Evolutionary conservation across 2,329 filamentous ascomycete species (phyloP).

Genomic region (Microcyclospora tardicrescens): DNA sequence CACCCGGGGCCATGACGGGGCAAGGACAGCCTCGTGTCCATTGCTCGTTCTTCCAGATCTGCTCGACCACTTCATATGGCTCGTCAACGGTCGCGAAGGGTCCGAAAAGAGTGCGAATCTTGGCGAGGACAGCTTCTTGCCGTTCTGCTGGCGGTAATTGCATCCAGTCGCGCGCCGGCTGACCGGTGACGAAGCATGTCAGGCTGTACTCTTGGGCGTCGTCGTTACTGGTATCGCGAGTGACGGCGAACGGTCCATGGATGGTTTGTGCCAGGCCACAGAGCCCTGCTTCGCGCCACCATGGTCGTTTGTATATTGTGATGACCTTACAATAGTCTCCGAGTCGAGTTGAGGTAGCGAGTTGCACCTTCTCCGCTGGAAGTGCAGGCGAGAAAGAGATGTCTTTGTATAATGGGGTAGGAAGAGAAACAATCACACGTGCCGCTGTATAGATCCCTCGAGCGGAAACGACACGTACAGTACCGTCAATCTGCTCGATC

Average conservation of each 20-base stretch:
- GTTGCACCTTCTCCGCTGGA: conserved; percentile 26
- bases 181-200: conserved; percentile 32
- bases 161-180: conserved; percentile 26
- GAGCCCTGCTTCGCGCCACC: conserved; percentile 34
- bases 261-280: conserved; percentile 35
- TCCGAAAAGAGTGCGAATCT: conserved; percentile 23
- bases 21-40: conserved; percentile 20
- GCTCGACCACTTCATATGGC: conserved; percentile 19
- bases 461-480: conserved; percentile 16
- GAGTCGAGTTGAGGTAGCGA: conserved; percentile 9
- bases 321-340: conserved; percentile 43
- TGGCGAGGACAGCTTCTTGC: conserved; percentile 21
- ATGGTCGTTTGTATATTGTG: conserved; percentile 32
- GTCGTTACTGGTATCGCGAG: conserved; percentile 32
- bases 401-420: conserved; percentile 32
- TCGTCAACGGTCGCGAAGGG: conserved; percentile 17
- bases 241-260: conserved; percentile 33
- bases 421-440: conserved; percentile 38
- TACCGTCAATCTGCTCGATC: conserved; percentile 7
- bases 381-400: conserved; percentile 39
- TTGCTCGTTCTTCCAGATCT: conserved; percentile 17
- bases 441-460: conserved; percentile 24
- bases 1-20: conserved; percentile 14
- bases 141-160: conserved; percentile 17
- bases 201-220: conserved; percentile 18